phyloP scores from a whole-genome alignment of 2,329 filamentous ascomycete species.

The Aspergillus hortae region DNA sequence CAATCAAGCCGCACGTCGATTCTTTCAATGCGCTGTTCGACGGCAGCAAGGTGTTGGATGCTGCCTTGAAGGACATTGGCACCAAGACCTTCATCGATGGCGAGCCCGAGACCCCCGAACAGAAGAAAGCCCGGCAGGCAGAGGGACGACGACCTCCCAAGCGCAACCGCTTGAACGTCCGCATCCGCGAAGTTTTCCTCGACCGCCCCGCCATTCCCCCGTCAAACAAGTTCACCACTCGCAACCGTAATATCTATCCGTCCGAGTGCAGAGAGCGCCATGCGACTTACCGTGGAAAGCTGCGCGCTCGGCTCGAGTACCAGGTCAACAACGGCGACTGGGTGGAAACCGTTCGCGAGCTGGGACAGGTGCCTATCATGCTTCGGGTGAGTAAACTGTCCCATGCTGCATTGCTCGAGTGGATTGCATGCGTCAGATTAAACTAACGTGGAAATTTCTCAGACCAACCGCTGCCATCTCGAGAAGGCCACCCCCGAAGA shows the following conservation, averaged over 20 bases:
- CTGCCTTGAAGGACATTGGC: slow-evolving; percentile 83
- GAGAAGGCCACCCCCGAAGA: slow-evolving; percentile 78
- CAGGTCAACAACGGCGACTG: slow-evolving; percentile 82
- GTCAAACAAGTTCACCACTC: slow-evolving; percentile 75
- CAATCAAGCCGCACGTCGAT: slow-evolving; percentile 89
- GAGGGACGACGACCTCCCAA: slow-evolving; percentile 52
- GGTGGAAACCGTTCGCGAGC: slow-evolving; percentile 75
- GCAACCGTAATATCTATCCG: slow-evolving; percentile 80
- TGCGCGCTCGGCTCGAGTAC: slow-evolving; percentile 80
- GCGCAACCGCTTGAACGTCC: slow-evolving; percentile 73
- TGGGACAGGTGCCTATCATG: slow-evolving; percentile 92
- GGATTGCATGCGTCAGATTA: not conserved
- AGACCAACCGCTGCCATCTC: slow-evolving; percentile 89
- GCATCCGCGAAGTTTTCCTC: slow-evolving; percentile 76
- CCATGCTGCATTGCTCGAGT: no score
- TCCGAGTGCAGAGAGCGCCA: slow-evolving; percentile 94
- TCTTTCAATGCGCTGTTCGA: slow-evolving; percentile 92
- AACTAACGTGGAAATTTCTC: slow-evolving; percentile 1
- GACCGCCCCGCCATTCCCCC: slow-evolving; percentile 77
- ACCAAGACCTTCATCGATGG: slow-evolving; percentile 84
- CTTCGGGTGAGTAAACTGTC: slow-evolving; percentile 61
- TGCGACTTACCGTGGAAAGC: slow-evolving; percentile 81
- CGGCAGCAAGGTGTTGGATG: slow-evolving; percentile 66
- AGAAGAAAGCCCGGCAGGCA: slow-evolving; percentile 43
- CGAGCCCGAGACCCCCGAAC: slow-evolving; percentile 46